Evolutionary conservation across 2,329 filamentous ascomycete genomes (phyloP).

Genomic region (Tolypocladium nubicola): DNA sequence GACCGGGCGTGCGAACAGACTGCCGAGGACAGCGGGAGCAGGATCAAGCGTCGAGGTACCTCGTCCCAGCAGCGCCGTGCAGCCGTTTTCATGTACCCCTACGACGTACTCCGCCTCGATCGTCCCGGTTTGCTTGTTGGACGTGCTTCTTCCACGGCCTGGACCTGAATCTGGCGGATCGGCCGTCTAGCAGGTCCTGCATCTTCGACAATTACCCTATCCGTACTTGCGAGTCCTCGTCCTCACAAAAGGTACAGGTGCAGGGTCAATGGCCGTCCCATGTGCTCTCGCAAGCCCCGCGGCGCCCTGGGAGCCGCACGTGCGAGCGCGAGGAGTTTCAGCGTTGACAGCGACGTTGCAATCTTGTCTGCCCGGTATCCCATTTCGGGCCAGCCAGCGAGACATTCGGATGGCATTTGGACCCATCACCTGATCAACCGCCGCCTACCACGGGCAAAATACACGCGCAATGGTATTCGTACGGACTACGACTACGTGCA

Average conservation of each 20-base stretch:
- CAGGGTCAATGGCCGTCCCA: background rate
- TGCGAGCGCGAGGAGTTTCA: background rate
- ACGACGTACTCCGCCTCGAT: background rate
- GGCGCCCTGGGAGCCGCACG: background rate
- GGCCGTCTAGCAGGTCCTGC: background rate
- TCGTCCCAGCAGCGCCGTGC: background rate
- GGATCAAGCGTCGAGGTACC: background rate
- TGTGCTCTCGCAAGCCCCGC: background rate
- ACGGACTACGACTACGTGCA: too few species aligned
- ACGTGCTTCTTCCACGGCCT: background rate
- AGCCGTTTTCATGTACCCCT: background rate
- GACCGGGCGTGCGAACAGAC: background rate
- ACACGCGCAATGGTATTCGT: too few species aligned
- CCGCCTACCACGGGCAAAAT: too few species aligned
- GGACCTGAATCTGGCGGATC: background rate
- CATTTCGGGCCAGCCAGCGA: background rate
- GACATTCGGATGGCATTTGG: background rate
- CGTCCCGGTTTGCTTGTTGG: background rate
- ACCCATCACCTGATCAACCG: too few species aligned
- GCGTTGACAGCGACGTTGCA: background rate
- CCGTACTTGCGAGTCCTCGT: background rate
- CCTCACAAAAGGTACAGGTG: background rate
- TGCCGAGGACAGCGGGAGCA: background rate
- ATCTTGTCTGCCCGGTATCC: background rate
- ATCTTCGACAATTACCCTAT: background rate